These are phyloP conservation scores for Lathyrus oleraceus DNA, from an alignment of 306 rosid genomes.

Conservation along the genomic window DNA sequence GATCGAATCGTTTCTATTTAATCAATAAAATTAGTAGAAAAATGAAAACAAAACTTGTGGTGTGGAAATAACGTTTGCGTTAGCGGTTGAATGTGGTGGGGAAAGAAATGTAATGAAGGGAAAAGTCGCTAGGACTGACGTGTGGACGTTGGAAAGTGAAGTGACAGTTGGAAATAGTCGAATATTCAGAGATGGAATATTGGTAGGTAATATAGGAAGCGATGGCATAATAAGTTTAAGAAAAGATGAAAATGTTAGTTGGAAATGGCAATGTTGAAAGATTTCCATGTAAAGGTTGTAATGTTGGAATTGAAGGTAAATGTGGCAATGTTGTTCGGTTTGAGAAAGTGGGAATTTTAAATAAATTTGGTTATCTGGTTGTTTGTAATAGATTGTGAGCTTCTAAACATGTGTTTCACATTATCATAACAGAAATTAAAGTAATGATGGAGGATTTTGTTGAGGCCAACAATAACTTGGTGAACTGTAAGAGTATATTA, in stretches of 20 bases:
- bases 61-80: too few relatives aligned
- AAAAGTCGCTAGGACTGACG: too few relatives aligned
- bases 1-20: too few relatives aligned
- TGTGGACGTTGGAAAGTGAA: too few relatives aligned
- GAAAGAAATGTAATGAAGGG: too few relatives aligned
- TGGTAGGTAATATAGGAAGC: conserved; percentile 34
- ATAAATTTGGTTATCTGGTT: conserved; percentile 33
- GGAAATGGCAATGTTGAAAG: neutral
- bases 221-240: conserved; percentile 28
- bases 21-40: too few relatives aligned
- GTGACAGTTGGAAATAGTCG: neutral
- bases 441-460: conserved; percentile 11
- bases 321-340: conserved; percentile 15
- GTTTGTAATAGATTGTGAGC: conserved; percentile 38
- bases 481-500: neutral
- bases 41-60: too few relatives aligned
- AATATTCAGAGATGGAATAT: neutral
- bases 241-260: neutral
- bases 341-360: conserved; percentile 24
- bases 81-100: too few relatives aligned
- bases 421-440: conserved; percentile 23
- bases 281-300: neutral
- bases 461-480: conserved; percentile 28
- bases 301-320: conserved; percentile 18
- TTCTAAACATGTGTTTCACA: conserved; percentile 34